A percentile compares a stretch with the other conserved stretches of the same genome.
These are phyloP conservation scores for Yarrowia sp. DNA, from an alignment of 805 yeast genomes.

Conservation along the genomic window DNA sequence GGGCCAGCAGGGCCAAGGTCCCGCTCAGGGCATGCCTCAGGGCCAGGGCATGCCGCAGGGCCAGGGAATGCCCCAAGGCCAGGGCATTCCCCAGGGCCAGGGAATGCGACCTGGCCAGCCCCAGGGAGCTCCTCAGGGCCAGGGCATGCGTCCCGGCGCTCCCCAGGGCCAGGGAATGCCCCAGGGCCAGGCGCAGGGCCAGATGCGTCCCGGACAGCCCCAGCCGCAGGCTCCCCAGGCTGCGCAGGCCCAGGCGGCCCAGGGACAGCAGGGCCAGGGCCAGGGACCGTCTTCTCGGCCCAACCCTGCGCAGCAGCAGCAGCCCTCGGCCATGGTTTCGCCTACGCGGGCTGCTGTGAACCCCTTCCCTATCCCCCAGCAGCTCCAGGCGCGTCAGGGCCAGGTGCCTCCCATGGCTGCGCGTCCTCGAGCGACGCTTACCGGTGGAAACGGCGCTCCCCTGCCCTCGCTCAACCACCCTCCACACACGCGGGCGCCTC, in stretches of 20 bases:
- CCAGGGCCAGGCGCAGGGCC: slow-evolving; percentile 19
- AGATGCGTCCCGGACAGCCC: slow-evolving; percentile 2
- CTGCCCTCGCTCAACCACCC: slow-evolving; percentile 74
- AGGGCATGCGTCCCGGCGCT: neutral
- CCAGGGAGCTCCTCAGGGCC: neutral
- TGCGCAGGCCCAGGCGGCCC: neutral
- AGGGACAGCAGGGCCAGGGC: slow-evolving; percentile 3
- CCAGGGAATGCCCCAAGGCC: slow-evolving; percentile 8
- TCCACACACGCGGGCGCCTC: slow-evolving; percentile 68
- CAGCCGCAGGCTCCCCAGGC: slow-evolving; percentile 17
- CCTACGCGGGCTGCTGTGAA: slow-evolving; percentile 35
- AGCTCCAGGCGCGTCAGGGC: slow-evolving; percentile 56
- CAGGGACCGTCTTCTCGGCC: slow-evolving; percentile 31
- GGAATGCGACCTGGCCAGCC: slow-evolving; percentile 14
- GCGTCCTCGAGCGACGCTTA: slow-evolving; percentile 74
- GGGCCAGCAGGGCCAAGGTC: slow-evolving; percentile 30
- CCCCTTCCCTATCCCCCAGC: slow-evolving; percentile 54
- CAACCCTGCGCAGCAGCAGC: slow-evolving; percentile 40
- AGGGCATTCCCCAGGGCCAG: neutral
- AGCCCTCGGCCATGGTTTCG: slow-evolving; percentile 40
- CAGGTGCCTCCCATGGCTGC: slow-evolving; percentile 60
- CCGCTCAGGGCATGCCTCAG: slow-evolving; percentile 11
- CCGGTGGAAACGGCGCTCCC: slow-evolving; percentile 78
- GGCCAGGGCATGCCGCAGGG: slow-evolving; percentile 25
- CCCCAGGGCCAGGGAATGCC: slow-evolving; percentile 24